Evolutionary conservation across 1,139 yeast species (phyloP), one percentile per base, ranked within the genome.

Genomic region (Geotrichum fermentans): DNA sequence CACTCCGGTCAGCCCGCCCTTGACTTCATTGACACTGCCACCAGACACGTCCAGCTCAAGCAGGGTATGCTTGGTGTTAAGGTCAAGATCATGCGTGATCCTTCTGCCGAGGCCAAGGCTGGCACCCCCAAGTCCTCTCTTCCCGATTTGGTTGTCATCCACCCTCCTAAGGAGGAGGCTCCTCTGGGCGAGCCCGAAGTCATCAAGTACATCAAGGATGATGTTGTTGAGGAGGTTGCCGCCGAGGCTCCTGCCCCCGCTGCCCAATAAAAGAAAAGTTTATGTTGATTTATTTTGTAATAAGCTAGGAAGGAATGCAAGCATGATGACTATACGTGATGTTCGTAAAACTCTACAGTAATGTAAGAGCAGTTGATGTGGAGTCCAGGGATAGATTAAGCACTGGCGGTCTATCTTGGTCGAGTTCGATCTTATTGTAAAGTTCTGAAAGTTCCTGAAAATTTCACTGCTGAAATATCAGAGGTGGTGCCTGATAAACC

Each of bases 1-100:
- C 98, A 92, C 95, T 88, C 97, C 70, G 98, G 98, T 87, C 98
- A 92, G 82, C 98, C 98, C 79, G 94, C 92, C 76, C 83, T 80
- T 68, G 98, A 92, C 73, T 92, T 92, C 83, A 92, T 92, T 73
- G 98, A 92, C 78, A 79, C 83, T 73, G 98, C 98, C 67, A 89
- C 96, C 73, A 90, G 99, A 80, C 98, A 94, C 92, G 98, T 92
- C 69, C 82, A 92, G 74, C 87, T 92, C 82, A 90, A 97, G 84
- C 98, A 92, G 80, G 99, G 99, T 88, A 97, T 92, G 63, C 84
- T 92, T 72, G 99, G 99, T 83, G 85, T 92, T 73, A 92, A 86
- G 83, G 97, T 92, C 71, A 92, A 92, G 84, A 92, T 92, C 72
- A 92, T 92, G 99, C 88, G 86, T 74, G 97, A 92, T 81, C 97